Evolutionary conservation across 2,329 filamentous ascomycete species (phyloP), one percentile per base, ranked within the genome.

Genomic region (Penicillium sp.): DNA sequence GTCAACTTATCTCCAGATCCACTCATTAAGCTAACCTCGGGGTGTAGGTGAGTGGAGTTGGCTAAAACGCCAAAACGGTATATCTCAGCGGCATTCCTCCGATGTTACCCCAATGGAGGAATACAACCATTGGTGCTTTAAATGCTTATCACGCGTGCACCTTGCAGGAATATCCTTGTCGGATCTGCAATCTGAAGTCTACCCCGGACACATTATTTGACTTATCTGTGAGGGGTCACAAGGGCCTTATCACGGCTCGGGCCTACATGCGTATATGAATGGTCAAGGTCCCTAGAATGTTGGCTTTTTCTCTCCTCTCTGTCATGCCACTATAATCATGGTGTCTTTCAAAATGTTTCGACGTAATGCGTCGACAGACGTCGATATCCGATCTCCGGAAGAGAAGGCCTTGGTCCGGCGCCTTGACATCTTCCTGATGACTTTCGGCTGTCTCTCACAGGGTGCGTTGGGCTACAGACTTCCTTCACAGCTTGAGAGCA

Each of bases 381-480:
- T 45, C 11, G 61, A 63, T 40, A 2, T 46, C 16, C 59, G 64
- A n/a, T 61, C 63, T 2, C 34, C 68, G 25, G 72, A 73, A 44
- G 75, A 77, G 58, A 70, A 67, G 56, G 68, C 67, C 8, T 65
- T 77, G 16, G 73, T 77, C 9, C 66, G 70, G 33, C 68, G 72
- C 23, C 69, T 76, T 9, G 75, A 77, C 53, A 64, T 71, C 10
- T 75, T 75, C 57, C 62, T 76, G 0, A 65, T 77, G 62, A 75
- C 72, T 1, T 77, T 76, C 56, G 74, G 75, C 1, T 76, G 74
- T 51, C 65, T 76, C 48, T 74, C 71, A 34, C 75, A 77, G 64
- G 73, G 75, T 67, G 68, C 39, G 53, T 46, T 41, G 6, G 47
- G 38, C 10, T 45, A 5, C 36, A 29, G 10, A 34, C 29, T 5